Evolutionary conservation across 1,284 basidiomycete genomes (phyloP).

Genomic region (Meira nashicola): DNA sequence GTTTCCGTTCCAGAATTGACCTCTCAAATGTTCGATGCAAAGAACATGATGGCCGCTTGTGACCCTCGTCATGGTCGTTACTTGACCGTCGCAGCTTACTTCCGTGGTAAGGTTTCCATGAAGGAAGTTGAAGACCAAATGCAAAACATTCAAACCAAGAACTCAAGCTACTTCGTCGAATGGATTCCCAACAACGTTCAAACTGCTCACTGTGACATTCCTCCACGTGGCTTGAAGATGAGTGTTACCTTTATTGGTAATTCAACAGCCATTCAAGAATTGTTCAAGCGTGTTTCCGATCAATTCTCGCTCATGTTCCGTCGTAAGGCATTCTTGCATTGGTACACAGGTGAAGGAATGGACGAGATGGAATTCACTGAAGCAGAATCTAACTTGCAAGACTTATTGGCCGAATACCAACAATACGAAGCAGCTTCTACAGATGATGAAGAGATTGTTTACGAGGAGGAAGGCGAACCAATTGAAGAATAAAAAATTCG

Average conservation of each 20-base stretch:
- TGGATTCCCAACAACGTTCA: constrained; percentile 77
- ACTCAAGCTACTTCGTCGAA: constrained; percentile 95
- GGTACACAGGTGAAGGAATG: constrained; percentile 60
- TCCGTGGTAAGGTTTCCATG: constrained; percentile 98
- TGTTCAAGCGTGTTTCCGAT: constrained; percentile 82
- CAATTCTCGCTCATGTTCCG: constrained; percentile 99
- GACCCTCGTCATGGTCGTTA: constrained; percentile 89
- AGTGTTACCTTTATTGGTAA: constrained; percentile 87
- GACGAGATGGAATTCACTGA: constrained; percentile 80
- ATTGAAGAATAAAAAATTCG: constrained; percentile 14
- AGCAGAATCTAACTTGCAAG: constrained; percentile 86
- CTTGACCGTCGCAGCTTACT: constrained; percentile 82
- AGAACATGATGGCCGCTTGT: constrained; percentile 74
- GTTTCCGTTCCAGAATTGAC: constrained; percentile 94
- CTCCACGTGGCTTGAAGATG: constrained; percentile 66
- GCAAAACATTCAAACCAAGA: constrained; percentile 93
- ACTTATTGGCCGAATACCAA: constrained; percentile 59
- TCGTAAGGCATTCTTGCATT: constrained; percentile 97
- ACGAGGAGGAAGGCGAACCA: constrained; percentile 54
- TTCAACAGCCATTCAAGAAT: constrained; percentile 81
- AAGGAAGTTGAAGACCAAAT: constrained; percentile 98
- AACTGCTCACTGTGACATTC: constrained; percentile 91
- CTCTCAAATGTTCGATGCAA: constrained; percentile 93
- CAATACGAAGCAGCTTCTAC: constrained; percentile 84
- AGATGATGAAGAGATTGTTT: constrained; percentile 54